A percentile compares a stretch with the other conserved stretches of the same genome.
phyloP scores from a whole-genome alignment of 305 asterid genomes.

The Fraxinus floribunda region DNA sequence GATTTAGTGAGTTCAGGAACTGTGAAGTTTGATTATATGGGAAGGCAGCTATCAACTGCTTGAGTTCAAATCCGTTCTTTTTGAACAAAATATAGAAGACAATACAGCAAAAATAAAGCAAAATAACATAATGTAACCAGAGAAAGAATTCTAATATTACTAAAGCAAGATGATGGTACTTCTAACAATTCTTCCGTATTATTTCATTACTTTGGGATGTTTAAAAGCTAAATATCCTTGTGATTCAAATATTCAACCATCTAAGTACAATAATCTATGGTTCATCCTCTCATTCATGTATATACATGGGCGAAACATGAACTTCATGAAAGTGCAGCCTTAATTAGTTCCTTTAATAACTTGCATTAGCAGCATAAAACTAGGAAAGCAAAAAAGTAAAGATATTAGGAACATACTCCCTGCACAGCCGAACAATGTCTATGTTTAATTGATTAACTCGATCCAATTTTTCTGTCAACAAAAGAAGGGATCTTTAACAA shows the following conservation, averaged over 20 bases:
- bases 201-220: not conserved
- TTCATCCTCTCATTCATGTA: not conserved
- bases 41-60: not conserved
- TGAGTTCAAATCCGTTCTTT: not conserved
- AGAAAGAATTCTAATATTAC: not conserved
- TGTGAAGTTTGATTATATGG: not conserved
- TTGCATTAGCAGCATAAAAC: not conserved
- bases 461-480: slow-evolving; percentile 68
- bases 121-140: not conserved
- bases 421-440: slow-evolving; percentile 74
- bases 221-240: not conserved
- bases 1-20: not conserved
- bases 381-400: slow-evolving; percentile 9
- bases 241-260: not conserved
- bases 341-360: not conserved
- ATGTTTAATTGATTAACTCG: slow-evolving; percentile 64
- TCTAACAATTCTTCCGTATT: not conserved
- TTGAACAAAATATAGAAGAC: not conserved
- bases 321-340: not conserved
- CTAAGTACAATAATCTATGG: not conserved
- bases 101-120: not conserved
- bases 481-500: slow-evolving; percentile 22
- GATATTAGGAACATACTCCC: slow-evolving; percentile 61
- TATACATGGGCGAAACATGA: not conserved
- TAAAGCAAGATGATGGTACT: not conserved